A percentile compares a stretch with the other conserved stretches of the same genome.
These are phyloP conservation scores for Pistacia atlantica DNA, from an alignment of 345 rosid species.

Conservation along the genomic window DNA sequence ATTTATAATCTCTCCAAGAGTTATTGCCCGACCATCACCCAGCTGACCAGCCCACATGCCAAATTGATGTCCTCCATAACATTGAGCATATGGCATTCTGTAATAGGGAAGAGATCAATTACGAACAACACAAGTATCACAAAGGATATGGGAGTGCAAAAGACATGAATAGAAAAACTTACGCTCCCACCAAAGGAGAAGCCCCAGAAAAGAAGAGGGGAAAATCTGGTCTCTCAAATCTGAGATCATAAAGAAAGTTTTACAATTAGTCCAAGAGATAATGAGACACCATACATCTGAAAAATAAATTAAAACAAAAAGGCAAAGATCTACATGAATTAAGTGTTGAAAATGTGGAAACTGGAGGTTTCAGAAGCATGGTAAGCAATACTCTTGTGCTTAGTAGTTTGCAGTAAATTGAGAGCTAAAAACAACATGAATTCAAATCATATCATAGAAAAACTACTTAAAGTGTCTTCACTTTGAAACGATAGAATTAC, in stretches of 20 bases:
- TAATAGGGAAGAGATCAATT: conserved; percentile 20
- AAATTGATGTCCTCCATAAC: conserved; percentile 98
- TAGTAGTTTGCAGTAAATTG: background rate
- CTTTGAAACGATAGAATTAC: background rate
- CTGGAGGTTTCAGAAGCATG: conserved; percentile 5
- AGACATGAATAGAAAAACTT: conserved; percentile 36
- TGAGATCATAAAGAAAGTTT: conserved; percentile 35
- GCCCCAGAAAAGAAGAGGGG: conserved; percentile 80
- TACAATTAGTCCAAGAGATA: conserved; percentile 5
- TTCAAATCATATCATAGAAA: background rate
- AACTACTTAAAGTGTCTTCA: background rate
- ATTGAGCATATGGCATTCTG: conserved; percentile 88
- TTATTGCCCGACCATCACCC: conserved; percentile 98
- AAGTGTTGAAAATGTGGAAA: background rate
- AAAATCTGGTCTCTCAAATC: conserved; percentile 88
- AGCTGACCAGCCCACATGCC: conserved; percentile 99
- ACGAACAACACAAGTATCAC: conserved; percentile 9
- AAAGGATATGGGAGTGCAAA: background rate
- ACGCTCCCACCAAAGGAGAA: conserved; percentile 72
- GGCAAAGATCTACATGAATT: background rate
- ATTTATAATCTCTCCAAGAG: conserved; percentile 84
- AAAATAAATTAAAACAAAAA: conserved; percentile 7
- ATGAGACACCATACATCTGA: background rate
- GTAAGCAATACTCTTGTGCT: background rate
- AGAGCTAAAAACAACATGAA: background rate